Evolutionary conservation across 257 asterid species (phyloP), one percentile per base, ranked within the genome.

Genomic region (Primulina huaijiensis): DNA sequence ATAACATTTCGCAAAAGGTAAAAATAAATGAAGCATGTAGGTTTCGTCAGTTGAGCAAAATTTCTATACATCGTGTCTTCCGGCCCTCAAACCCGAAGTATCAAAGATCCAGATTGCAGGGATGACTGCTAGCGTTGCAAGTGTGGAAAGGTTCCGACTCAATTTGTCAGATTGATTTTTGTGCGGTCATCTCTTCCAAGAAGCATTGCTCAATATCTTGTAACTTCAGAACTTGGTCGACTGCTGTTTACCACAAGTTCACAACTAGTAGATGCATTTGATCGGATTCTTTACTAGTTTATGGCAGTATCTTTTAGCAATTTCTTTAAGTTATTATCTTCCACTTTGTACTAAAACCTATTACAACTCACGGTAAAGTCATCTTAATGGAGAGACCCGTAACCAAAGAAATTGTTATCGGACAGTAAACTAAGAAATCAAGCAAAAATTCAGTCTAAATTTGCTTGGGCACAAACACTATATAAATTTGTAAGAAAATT

Each of bases 91-190:
- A 79, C 85, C 70, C 82, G 95, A 89, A 85, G 98, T 85, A 79
- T 78, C 85, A 81, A 85, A 82, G 88, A 72, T 87, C 89, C 89
- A 77, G 91, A 78, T 73, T 85, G 86, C 87, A 68, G 89, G 65
- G 63, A 77, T 84, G 87, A 69, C 80, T 85, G 74, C 86, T 89
- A 77, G 87, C 85, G 69, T 79, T 81, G 73, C 88, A 78, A 84
- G 85, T 83, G 84, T 87, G 83, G 93, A 84, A 79, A 80, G 76
- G 80, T 76, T 81, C 86, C 80, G 88, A 83, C 79, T 74, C 73
- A 5, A 31, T 80, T 40, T 75, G 86, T 77, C 85, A 74, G 90
- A 78, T 69, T 84, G 76, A 71, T 75, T 75, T 74, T 76, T 84
- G 81, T 82, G 81, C 68, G 72, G 86, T 75, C 83, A 86, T 82